These are phyloP conservation scores for Gaultheria prostrata DNA, from an alignment of 148 eudicot genomes.

Conservation along the genomic window DNA sequence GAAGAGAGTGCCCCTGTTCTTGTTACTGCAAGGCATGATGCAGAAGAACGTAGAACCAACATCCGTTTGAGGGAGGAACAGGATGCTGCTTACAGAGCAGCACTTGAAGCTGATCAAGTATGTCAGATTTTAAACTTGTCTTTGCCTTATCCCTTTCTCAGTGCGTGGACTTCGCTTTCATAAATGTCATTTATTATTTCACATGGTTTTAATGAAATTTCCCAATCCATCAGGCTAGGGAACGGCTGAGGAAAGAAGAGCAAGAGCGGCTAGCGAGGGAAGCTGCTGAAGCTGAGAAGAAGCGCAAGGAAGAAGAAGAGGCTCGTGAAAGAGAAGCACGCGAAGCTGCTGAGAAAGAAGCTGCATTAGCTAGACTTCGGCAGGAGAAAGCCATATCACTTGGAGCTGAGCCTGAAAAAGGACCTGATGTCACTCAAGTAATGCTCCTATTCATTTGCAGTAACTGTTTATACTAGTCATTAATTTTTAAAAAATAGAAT, in stretches of 20 bases:
- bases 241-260: slow-evolving; percentile 88
- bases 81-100: slow-evolving; percentile 97
- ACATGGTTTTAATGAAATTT: slow-evolving; percentile 2
- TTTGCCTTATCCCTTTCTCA: slow-evolving; percentile 9
- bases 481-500: background rate
- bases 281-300: slow-evolving; percentile 92
- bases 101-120: slow-evolving; percentile 99
- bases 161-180: background rate
- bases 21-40: slow-evolving; percentile 89
- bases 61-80: slow-evolving; percentile 94
- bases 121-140: slow-evolving; percentile 8
- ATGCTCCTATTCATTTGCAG: slow-evolving; percentile 9
- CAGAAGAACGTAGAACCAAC: slow-evolving; percentile 88
- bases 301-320: slow-evolving; percentile 84
- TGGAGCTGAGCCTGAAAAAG: slow-evolving; percentile 93
- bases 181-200: background rate
- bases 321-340: slow-evolving; percentile 84
- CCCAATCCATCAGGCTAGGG: slow-evolving; percentile 71
- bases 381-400: slow-evolving; percentile 75
- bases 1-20: slow-evolving; percentile 93
- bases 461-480: background rate
- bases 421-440: slow-evolving; percentile 94
- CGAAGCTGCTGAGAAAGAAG: slow-evolving; percentile 94
- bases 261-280: slow-evolving; percentile 79
- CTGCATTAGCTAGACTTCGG: slow-evolving; percentile 70